Evolutionary conservation across 2,329 filamentous ascomycete species (phyloP).

Genomic region (Trichoderma sp.): DNA sequence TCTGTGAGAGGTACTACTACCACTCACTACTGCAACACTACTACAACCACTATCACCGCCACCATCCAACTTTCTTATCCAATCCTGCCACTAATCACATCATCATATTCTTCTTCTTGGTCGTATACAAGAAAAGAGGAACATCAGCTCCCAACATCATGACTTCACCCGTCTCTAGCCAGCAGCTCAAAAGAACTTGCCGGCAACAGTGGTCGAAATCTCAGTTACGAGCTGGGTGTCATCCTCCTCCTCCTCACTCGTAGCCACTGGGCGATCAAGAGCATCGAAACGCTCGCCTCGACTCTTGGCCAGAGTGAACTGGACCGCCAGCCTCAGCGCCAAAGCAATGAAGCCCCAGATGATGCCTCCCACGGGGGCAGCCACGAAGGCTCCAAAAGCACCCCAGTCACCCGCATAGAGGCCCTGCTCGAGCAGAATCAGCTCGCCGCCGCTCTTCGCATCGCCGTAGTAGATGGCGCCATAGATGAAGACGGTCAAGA

Average conservation of each 20-base stretch:
- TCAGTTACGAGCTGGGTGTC: slow-evolving; percentile 30
- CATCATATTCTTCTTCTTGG: not conserved
- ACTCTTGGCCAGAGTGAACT: slow-evolving; percentile 58
- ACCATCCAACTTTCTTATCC: not conserved
- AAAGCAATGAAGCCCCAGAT: slow-evolving; percentile 70
- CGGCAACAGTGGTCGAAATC: slow-evolving; percentile 37
- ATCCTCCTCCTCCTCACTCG: slow-evolving; percentile 28
- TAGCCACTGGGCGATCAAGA: slow-evolving; percentile 56
- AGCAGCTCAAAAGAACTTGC: slow-evolving; percentile 55
- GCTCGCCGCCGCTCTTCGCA: slow-evolving; percentile 60
- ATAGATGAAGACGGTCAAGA: slow-evolving; percentile 79
- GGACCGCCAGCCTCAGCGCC: slow-evolving; percentile 57
- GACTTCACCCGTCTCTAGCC: not conserved
- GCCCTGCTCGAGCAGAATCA: slow-evolving; percentile 72
- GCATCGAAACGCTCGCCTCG: slow-evolving; percentile 66
- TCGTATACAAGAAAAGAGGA: not conserved
- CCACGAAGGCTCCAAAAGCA: slow-evolving; percentile 80
- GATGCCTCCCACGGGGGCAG: slow-evolving; percentile 73
- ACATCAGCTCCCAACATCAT: not conserved
- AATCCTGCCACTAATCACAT: not conserved
- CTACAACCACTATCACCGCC: not conserved
- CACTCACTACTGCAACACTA: not conserved
- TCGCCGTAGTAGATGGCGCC: slow-evolving; percentile 76
- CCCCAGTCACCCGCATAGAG: slow-evolving; percentile 79
- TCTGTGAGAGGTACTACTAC: not conserved